These are phyloP conservation scores for Vitis hybrid DNA, from an alignment of 177 flowering plant genomes.

Conservation along the genomic window DNA sequence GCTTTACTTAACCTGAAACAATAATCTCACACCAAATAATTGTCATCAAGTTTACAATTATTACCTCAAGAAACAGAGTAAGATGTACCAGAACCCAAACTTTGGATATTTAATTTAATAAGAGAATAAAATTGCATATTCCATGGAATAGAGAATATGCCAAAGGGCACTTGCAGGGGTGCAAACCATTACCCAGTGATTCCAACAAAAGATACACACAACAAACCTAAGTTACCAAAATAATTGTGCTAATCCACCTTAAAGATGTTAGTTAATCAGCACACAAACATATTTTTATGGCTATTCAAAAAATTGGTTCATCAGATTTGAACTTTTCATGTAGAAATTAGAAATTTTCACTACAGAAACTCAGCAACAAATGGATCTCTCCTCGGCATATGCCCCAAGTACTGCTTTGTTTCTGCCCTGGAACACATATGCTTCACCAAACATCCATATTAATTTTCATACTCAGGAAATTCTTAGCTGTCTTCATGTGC, in stretches of 20 bases:
- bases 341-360: neutral
- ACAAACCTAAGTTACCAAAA: neutral
- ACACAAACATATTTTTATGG: neutral
- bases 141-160: too few species aligned
- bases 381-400: neutral
- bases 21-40: neutral
- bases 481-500: neutral
- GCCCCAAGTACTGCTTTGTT: neutral
- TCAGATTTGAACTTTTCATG: neutral
- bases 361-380: neutral
- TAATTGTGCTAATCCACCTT: neutral
- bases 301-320: neutral
- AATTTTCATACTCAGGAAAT: neutral
- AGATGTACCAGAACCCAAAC: too few species aligned
- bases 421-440: neutral
- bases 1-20: neutral
- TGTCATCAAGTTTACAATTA: neutral
- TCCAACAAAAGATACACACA: neutral
- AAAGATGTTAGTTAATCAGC: neutral
- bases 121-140: too few species aligned
- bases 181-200: neutral
- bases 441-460: neutral
- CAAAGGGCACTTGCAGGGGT: neutral
- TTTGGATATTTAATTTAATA: too few species aligned
- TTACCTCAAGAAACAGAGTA: too few species aligned